Percentiles rank a stretch among this genome's conserved stretches.
Evolutionary conservation across 306 rosid species (phyloP).

Genomic region (Psophocarpus tetragonolobus): DNA sequence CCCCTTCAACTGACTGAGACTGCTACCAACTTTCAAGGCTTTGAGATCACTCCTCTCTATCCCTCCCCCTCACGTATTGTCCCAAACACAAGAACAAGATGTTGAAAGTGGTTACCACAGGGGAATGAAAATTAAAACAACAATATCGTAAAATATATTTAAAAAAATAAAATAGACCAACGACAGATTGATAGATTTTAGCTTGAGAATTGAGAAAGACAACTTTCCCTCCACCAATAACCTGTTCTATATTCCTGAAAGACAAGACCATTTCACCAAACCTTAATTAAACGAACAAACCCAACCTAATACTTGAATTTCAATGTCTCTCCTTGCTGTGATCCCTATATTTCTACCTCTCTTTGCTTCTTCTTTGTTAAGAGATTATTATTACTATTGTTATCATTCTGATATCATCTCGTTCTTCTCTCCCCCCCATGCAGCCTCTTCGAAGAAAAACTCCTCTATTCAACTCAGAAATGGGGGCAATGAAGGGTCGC

Average conservation of each 20-base stretch:
- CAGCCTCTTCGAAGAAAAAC: slow-evolving; percentile 74
- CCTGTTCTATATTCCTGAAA: slow-evolving; percentile 38
- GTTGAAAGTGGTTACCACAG: slow-evolving; percentile 45
- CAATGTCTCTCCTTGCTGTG: slow-evolving; percentile 34
- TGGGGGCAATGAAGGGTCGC: slow-evolving; percentile 69
- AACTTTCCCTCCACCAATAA: slow-evolving; percentile 60
- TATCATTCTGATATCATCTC: not conserved
- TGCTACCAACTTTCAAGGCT: slow-evolving; percentile 63
- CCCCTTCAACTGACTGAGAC: slow-evolving; percentile 50
- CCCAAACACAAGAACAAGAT: not conserved
- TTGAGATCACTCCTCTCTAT: slow-evolving; percentile 64
- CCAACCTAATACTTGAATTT: slow-evolving; percentile 37
- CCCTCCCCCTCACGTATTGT: slow-evolving; percentile 38
- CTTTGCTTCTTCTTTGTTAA: slow-evolving; percentile 28
- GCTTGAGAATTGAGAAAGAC: slow-evolving; percentile 57
- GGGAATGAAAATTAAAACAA: not conserved
- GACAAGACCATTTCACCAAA: slow-evolving; percentile 87
- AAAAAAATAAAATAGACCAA: not conserved
- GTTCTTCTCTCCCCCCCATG: slow-evolving; percentile 47
- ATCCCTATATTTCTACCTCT: slow-evolving; percentile 57
- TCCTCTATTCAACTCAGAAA: slow-evolving; percentile 60
- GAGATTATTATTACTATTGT: not conserved
- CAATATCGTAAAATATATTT: not conserved
- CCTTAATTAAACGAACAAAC: slow-evolving; percentile 55
- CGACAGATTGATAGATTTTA: not conserved